Evolutionary conservation across 495 filamentous ascomycete species (phyloP), one percentile per base, ranked within the genome.

Genomic region (Darksidea phi): DNA sequence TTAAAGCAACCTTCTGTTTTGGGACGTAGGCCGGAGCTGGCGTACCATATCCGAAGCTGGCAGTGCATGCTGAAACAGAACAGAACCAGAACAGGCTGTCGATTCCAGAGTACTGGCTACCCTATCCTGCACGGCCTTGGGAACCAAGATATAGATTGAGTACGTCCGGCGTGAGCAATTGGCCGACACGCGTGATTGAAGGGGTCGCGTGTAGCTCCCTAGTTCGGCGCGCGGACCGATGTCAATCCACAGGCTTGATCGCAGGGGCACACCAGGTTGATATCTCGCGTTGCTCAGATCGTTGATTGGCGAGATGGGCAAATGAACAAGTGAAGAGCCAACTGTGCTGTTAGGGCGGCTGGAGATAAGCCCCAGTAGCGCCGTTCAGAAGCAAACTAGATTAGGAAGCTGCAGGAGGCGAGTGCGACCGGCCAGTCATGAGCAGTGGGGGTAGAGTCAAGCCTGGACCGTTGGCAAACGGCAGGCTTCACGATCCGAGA

Each of bases 1-100:
- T 20, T n/a, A 15, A 21, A 43, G 28, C 48, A 56, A 66, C 62
- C 62, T 66, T 54, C 62, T 60, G 43, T 18, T 50, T 66, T 51
- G 51, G 62, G 62, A 11, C 4, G 25, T 32, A 3, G 28, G 10
- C 28, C 28, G 28, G 28, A 4, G 28, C 28, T 4, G 28, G 28
- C 38, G 26, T 24, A 13, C 54, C 54, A 34, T 41, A 41, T 59
- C 37, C 46, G 57, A 41, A 43, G 57, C 48, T 46, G 53, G 48
- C 28, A 25, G 37, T 24, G 17, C 25, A 53, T 48, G 60, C 15
- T 57, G 54, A 54, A 59, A 58, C 61, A 32, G 28, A 32, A 10
- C 28, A 3, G 3, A 10, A 32, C 28, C 28, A 32, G 28, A 32
- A 4, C 28, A 32, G 28, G 28, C 28, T 32, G 28, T 10, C 10